phyloP scores from a whole-genome alignment of 345 rosid genomes.

The Punica granatum region DNA sequence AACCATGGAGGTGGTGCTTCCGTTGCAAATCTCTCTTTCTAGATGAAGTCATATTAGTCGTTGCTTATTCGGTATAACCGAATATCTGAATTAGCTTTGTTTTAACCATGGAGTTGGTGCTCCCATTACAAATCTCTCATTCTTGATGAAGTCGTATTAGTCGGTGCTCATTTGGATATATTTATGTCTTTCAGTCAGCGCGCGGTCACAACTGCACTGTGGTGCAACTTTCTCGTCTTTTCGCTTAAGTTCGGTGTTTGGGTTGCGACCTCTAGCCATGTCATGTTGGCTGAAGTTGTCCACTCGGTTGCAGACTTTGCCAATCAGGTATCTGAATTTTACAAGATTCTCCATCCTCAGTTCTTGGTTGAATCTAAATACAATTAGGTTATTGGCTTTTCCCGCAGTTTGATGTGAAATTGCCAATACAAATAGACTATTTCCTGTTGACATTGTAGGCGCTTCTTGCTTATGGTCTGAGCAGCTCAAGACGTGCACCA shows the following conservation, averaged over 20 bases:
- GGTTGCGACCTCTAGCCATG: slow-evolving; percentile 89
- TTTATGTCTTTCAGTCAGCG: slow-evolving; percentile 53
- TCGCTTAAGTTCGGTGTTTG: slow-evolving; percentile 95
- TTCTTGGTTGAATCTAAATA: background rate
- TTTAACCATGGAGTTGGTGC: background rate
- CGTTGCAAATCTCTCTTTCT: background rate
- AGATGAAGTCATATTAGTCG: background rate
- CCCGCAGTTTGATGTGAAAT: background rate
- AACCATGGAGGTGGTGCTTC: background rate
- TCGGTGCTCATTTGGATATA: background rate
- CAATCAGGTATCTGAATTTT: slow-evolving; percentile 60
- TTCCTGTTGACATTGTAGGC: slow-evolving; percentile 49
- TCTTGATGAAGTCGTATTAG: background rate
- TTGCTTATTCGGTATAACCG: background rate
- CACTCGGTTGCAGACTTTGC: slow-evolving; percentile 96
- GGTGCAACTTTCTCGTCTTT: slow-evolving; percentile 96
- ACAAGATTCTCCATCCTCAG: background rate
- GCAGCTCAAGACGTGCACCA: slow-evolving; percentile 97
- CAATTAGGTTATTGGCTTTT: background rate
- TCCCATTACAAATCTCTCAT: background rate
- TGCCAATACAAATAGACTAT: slow-evolving; percentile 32
- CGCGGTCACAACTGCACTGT: slow-evolving; percentile 93
- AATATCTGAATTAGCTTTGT: background rate
- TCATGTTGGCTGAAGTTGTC: slow-evolving; percentile 88
- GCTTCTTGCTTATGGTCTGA: slow-evolving; percentile 93